Base-by-base conservation (phyloP, 164 flowering plant species). In the Vitis labrusca region DNA sequence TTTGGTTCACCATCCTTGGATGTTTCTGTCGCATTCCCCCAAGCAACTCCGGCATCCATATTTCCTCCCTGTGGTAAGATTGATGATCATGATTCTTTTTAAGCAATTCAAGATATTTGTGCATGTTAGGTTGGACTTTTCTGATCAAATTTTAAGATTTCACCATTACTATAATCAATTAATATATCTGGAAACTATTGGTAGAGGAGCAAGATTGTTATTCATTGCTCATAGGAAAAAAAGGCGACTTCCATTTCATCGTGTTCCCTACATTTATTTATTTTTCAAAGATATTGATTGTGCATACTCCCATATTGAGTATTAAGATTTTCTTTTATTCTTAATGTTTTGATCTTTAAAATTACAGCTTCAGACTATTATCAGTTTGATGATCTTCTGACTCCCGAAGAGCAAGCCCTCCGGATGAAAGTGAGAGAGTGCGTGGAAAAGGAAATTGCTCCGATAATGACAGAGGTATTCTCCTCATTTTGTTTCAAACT, bases 381-480 rank as follows among this genome's bases (percentile, higher is more conserved):
- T 80, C 92, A 88, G 16, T 83, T 83, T 75, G 83, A 85, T 84
- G 99, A 95, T 76, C 75, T 95, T 27, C 84, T 95, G 76, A 88
- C 85, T 59, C 77, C 82, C 7, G 97, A 86, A 84, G 98, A 93
- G 84, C 87, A 77, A 73, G 83, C 85, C 48, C 12, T 88, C 64
- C 76, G 88, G 69, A 65, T 50, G 69, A 89, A 75, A 83, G 91
- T 93, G 30, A 78, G 92, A 75, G 77, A 77, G 64, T 81, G 88
- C 62, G 83, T 93, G 93, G 98, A 95, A 76, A 93, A 86, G 61
- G 95, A 93, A 74, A 67, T 91, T 53, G 99, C 98, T 57, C 99
- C 99, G 6, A 79, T 89, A 53, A 87, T 93, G 92, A 57, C 97
- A 23, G 71, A 85, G 93, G 98, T 91, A 79, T 59, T 16, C 49